phyloP scores from a whole-genome alignment of 202 grass and related monocot genomes.

The Carex arenaria region DNA sequence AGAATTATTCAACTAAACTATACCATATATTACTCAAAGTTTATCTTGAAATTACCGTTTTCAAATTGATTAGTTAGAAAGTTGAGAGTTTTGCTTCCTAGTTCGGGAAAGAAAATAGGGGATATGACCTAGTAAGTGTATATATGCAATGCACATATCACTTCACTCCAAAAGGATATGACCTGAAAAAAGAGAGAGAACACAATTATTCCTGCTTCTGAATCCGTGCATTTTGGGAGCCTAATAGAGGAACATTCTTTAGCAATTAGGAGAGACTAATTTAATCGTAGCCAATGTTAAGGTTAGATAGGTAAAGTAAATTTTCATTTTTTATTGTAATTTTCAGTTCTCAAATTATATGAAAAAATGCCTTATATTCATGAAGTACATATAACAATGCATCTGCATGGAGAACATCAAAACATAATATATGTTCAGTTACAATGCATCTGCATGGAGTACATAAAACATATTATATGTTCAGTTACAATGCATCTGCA shows the following conservation, averaged over 20 bases:
- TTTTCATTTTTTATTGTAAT: neutral
- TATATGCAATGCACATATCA: neutral
- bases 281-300: neutral
- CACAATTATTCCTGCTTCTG: neutral
- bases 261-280: neutral
- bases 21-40: neutral
- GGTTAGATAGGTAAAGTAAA: neutral
- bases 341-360: neutral
- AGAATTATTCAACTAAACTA: neutral
- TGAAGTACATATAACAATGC: neutral
- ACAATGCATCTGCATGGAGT: neutral
- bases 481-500: neutral
- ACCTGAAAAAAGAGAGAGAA: constrained; percentile 14
- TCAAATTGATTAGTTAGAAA: neutral
- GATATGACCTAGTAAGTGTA: neutral
- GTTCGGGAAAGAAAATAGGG: neutral
- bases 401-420: neutral
- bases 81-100: neutral
- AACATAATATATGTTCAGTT: neutral
- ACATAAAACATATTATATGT: neutral
- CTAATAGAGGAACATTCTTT: neutral
- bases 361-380: neutral
- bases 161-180: constrained; percentile 16
- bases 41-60: neutral
- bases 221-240: neutral